A percentile compares a stretch with the other conserved stretches of the same genome.
phyloP scores from a whole-genome alignment of 345 rosid genomes.

The Turritis glabra region DNA sequence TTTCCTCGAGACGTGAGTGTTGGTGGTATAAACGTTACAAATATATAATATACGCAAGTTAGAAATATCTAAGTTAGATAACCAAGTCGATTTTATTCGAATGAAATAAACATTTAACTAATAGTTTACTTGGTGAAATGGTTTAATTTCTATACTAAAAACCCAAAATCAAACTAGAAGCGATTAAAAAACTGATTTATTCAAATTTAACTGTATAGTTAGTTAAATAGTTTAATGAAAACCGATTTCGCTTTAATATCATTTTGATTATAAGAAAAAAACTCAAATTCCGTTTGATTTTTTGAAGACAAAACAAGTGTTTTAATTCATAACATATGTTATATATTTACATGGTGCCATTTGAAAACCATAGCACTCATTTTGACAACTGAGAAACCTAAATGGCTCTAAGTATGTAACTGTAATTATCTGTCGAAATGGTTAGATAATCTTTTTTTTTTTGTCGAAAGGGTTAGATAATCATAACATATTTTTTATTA shows the following conservation, averaged over 20 bases:
- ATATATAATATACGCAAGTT: too few relatives aligned
- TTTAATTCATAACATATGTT: background rate
- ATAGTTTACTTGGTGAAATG: background rate
- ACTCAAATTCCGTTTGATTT: background rate
- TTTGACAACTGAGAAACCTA: background rate
- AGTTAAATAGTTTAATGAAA: too few relatives aligned
- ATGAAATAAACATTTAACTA: too few relatives aligned
- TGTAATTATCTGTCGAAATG: background rate
- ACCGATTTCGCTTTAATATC: too few relatives aligned
- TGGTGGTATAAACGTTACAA: background rate
- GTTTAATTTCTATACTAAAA: background rate
- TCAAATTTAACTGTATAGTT: background rate
- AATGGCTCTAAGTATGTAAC: background rate
- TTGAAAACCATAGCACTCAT: background rate
- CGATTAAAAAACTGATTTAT: too few relatives aligned
- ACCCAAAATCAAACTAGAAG: too few relatives aligned
- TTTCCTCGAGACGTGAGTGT: conserved; percentile 21
- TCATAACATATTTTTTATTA: background rate
- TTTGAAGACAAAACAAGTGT: background rate
- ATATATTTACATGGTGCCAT: background rate
- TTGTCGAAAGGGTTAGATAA: background rate
- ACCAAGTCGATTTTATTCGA: too few relatives aligned
- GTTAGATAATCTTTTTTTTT: background rate
- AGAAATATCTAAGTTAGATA: too few relatives aligned
- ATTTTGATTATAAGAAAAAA: background rate